Conservation (phyloP, 1,139 yeast genomes). For the Pichia sp. region DNA sequence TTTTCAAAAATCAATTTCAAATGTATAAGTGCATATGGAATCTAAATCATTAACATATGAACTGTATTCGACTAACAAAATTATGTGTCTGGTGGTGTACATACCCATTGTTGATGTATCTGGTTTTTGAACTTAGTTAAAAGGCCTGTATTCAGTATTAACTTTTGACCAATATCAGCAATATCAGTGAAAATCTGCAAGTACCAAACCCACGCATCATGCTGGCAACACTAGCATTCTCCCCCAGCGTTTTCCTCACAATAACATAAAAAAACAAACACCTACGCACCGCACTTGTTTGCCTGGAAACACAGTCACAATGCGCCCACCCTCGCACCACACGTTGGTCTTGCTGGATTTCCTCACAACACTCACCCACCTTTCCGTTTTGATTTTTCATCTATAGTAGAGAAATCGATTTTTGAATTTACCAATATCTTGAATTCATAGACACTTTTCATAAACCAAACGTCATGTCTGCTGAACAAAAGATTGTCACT, state of each 20-base stretch:
- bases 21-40: neutral
- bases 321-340: slow-evolving; percentile 11
- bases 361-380: neutral
- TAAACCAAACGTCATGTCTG: slow-evolving; percentile 15
- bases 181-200: neutral
- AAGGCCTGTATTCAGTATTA: neutral
- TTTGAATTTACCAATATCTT: neutral
- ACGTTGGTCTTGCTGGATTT: neutral
- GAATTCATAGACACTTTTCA: neutral
- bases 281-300: slow-evolving; percentile 4
- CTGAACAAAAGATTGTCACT: slow-evolving; percentile 14
- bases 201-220: neutral
- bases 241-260: neutral
- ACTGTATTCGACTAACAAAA: neutral
- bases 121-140: slow-evolving; percentile 1
- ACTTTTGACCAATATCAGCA: neutral
- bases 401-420: neutral
- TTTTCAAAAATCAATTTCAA: neutral
- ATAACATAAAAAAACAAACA: neutral
- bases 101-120: slow-evolving; percentile 6
- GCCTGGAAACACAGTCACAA: neutral
- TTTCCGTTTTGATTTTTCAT: neutral
- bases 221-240: neutral
- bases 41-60: neutral
- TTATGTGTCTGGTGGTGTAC: slow-evolving; percentile 7